Evolutionary conservation across 2,329 filamentous ascomycete species (phyloP).

Genomic region (Botrytis porri): DNA sequence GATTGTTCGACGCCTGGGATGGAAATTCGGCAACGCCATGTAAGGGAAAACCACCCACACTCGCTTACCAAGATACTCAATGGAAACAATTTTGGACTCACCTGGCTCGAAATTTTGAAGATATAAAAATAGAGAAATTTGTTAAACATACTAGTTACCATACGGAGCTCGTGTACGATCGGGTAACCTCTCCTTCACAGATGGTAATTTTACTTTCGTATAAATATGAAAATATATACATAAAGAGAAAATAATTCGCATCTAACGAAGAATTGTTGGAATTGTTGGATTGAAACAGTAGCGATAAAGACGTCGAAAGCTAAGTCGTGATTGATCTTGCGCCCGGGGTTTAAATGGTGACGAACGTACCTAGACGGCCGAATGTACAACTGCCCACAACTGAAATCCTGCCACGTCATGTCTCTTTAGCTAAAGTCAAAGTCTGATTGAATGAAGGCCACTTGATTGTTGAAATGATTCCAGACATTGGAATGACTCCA

Average conservation of each 20-base stretch:
- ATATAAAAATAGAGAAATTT: conserved; percentile 4
- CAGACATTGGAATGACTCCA: background rate
- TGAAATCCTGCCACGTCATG: background rate
- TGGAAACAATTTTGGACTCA: background rate
- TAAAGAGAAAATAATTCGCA: background rate
- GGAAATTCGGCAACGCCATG: background rate
- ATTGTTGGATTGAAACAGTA: background rate
- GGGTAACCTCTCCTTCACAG: background rate
- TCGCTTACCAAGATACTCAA: conserved; percentile 4
- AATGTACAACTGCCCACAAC: background rate
- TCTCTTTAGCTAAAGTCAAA: background rate
- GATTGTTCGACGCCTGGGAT: background rate
- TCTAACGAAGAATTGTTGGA: background rate
- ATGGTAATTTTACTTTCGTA: background rate
- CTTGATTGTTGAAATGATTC: background rate
- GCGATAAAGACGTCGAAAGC: background rate
- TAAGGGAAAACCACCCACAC: conserved; percentile 1
- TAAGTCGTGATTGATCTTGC: background rate
- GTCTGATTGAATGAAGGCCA: background rate
- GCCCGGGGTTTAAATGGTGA: background rate
- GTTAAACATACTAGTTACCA: background rate
- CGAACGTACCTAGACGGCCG: background rate
- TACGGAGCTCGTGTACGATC: background rate
- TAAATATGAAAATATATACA: background rate
- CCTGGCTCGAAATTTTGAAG: background rate